Evolutionary conservation across 805 yeast genomes (phyloP), one percentile per base, ranked within the genome.

Genomic region (Ogataea parapolymorpha): DNA sequence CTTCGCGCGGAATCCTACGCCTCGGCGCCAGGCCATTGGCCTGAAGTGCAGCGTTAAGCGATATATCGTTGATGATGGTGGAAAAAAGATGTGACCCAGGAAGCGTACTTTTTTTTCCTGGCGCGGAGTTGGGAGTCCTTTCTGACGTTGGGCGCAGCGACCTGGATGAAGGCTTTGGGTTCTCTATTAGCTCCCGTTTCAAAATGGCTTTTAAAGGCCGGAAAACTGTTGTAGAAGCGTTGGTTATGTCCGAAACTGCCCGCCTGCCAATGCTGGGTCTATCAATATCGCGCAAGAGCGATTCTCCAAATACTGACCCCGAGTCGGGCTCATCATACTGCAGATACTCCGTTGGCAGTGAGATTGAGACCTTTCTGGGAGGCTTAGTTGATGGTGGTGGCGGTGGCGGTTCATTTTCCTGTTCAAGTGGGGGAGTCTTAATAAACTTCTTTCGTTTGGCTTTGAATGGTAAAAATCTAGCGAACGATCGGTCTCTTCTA

Each of bases 31-130:
- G 28, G 5, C 70, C 70, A 18, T 61, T 64, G 2, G 70, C 68
- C 15, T 62, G 46, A 29, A 62, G 37, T 1, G 72, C 72, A 3
- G 72, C 72, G 31, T 60, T 62, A 32, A 66, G 49, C 1, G 71
- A 65, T 0, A 63, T 53, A 22, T 62, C 67, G 49, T 67, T 66
- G 53, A 66, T 52, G 7, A 65, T 54, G 3, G 58, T 55, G 32
- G 49, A 58, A 61, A 66, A 62, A 1, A 62, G 35, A 14, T 39
- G 42, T n/a, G 34, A 35, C 18, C 39, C 37, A 6, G 39, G 39
- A 9, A 24, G 11, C 6, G 32, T 20, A 5, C 38, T 11, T 24
- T 13, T 38, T 16, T 27, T 30, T 9, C 26, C 28, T 12, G 41
- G 39, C 15, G 12, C 27, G 9, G 23, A 32, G 10, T 18, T 14